phyloP scores from a whole-genome alignment of 2,329 filamentous ascomycete species.

The Domatiomyces catenatus region DNA sequence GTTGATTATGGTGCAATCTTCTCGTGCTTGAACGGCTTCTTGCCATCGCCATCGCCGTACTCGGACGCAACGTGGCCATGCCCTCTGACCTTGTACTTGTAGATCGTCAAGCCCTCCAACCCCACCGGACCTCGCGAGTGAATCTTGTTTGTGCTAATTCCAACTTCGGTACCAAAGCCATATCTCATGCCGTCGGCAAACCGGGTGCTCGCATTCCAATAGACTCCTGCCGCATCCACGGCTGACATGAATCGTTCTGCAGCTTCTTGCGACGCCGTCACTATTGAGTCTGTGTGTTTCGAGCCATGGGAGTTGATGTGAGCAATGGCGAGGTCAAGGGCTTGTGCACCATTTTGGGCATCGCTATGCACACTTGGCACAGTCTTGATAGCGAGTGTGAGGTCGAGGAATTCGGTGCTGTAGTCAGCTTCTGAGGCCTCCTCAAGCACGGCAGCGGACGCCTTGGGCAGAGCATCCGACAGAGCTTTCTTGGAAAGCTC shows the following conservation, averaged over 20 bases:
- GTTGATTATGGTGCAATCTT: conserved; percentile 20
- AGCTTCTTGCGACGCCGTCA: conserved; percentile 51
- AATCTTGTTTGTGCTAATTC: conserved; percentile 98
- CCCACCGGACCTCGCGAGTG: conserved; percentile 87
- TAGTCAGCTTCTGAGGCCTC: conserved; percentile 58
- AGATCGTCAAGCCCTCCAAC: conserved; percentile 86
- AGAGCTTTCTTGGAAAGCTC: conserved; percentile 49
- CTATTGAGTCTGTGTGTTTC: conserved; percentile 83
- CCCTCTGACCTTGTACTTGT: conserved; percentile 85
- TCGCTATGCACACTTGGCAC: conserved; percentile 31
- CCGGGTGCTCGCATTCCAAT: conserved; percentile 90
- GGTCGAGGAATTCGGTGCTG: conserved; percentile 75
- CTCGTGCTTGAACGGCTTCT: conserved; percentile 42
- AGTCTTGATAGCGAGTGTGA: conserved; percentile 69
- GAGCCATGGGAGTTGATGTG: conserved; percentile 91
- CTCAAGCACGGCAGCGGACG: conserved; percentile 38
- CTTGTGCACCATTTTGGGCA: conserved; percentile 9
- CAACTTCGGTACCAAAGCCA: conserved; percentile 94
- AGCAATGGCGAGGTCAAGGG: conserved; percentile 54
- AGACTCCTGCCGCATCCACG: conserved; percentile 81
- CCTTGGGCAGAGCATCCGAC: conserved; percentile 28
- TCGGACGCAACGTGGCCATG: conserved; percentile 64
- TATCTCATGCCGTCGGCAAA: conserved; percentile 96
- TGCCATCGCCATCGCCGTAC: conserved; percentile 44
- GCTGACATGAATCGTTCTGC: conserved; percentile 72